A percentile compares a stretch with the other conserved stretches of the same genome.
These are phyloP conservation scores for Sphagnum contortum DNA, from an alignment of 225 moss, liverwort and hornwort species.

Conservation along the genomic window DNA sequence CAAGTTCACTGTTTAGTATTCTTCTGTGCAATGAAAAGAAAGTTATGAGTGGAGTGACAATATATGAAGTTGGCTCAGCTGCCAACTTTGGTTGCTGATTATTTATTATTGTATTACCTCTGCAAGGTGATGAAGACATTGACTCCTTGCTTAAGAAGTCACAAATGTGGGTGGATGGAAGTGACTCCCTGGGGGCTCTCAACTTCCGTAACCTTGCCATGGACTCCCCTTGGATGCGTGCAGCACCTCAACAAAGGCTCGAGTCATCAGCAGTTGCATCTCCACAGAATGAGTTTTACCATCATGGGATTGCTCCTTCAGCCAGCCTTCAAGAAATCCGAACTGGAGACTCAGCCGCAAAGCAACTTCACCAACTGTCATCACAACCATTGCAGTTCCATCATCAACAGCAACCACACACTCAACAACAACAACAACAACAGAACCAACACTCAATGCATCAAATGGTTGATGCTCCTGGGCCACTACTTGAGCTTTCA, in stretches of 20 bases:
- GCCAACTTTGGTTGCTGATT: neutral
- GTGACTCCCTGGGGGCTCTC: constrained; percentile 20
- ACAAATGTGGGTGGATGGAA: constrained; percentile 48
- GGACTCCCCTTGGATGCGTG: constrained; percentile 58
- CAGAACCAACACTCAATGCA: constrained; percentile 47
- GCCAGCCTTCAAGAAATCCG: constrained; percentile 88
- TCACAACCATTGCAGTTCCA: constrained; percentile 51
- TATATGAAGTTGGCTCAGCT: neutral
- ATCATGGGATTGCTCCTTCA: constrained; percentile 57
- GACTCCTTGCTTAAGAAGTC: constrained; percentile 66
- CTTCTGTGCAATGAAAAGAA: too few relatives aligned
- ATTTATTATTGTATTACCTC: neutral
- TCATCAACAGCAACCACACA: too few relatives aligned
- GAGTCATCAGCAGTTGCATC: constrained; percentile 28
- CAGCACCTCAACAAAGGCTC: constrained; percentile 44
- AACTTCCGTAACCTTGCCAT: constrained; percentile 43
- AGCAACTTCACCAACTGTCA: constrained; percentile 56
- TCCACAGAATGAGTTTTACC: constrained; percentile 52
- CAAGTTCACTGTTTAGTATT: too few relatives aligned
- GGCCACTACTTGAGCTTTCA: constrained; percentile 69
- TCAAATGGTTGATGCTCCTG: constrained; percentile 63
- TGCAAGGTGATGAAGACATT: constrained; percentile 75
- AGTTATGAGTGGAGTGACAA: too few relatives aligned
- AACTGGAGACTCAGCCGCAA: constrained; percentile 43
- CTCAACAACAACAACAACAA: constrained; percentile 22